phyloP scores from a whole-genome alignment of 2,329 filamentous ascomycete species.

The Hymenoscyphus infarciens region DNA sequence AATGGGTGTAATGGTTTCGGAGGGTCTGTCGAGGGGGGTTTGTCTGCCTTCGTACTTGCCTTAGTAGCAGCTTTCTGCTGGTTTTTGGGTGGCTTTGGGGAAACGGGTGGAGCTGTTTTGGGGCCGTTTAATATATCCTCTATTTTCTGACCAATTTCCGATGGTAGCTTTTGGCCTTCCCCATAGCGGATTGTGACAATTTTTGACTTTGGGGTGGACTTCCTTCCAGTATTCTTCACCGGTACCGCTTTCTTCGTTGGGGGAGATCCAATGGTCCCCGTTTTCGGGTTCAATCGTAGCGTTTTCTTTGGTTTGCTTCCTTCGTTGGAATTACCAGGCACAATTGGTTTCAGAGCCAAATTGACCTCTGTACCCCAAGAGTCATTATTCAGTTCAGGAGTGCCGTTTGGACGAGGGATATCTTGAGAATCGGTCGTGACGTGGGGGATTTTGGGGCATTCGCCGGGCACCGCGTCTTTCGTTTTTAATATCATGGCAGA shows the following conservation, averaged over 20 bases:
- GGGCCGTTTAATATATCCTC: constrained; percentile 51
- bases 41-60: constrained; percentile 22
- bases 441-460: background rate
- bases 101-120: background rate
- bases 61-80: constrained; percentile 21
- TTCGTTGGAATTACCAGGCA: background rate
- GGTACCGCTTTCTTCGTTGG: constrained; percentile 49
- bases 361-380: background rate
- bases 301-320: constrained; percentile 45
- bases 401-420: background rate
- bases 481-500: background rate
- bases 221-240: constrained; percentile 8
- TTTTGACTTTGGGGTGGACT: constrained; percentile 35
- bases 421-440: background rate
- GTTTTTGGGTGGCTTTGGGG: constrained; percentile 9
- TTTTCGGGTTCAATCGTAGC: constrained; percentile 55
- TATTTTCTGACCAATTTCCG: constrained; percentile 56
- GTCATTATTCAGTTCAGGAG: background rate
- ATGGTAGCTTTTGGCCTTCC: constrained; percentile 42
- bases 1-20: constrained; percentile 62
- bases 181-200: constrained; percentile 61
- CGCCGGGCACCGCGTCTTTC: background rate
- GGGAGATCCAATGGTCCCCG: constrained; percentile 60
- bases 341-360: background rate
- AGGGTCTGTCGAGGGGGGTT: constrained; percentile 24